These are phyloP conservation scores for Candida montana DNA, from an alignment of 805 yeast species.

Conservation along the genomic window DNA sequence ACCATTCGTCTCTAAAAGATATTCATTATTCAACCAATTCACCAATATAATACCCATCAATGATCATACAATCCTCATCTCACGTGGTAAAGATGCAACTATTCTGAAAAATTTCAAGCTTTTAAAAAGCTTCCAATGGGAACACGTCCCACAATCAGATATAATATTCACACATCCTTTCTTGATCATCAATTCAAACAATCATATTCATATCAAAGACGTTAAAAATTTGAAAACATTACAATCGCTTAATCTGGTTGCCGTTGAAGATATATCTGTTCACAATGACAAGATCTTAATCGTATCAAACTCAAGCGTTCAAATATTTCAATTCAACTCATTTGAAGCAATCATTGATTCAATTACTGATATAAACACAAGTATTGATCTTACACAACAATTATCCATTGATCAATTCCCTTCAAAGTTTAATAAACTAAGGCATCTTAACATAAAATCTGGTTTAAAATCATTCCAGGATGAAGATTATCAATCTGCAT, in stretches of 20 bases:
- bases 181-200: constrained; percentile 9
- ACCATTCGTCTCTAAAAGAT: constrained; percentile 1
- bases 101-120: background rate
- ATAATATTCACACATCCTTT: constrained; percentile 5
- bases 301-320: background rate
- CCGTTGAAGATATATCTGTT: constrained; percentile 4
- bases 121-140: constrained; percentile 7
- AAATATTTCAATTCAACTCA: background rate
- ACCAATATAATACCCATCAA: background rate
- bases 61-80: constrained; percentile 1
- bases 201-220: constrained; percentile 33
- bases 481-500: constrained; percentile 31
- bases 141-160: constrained; percentile 1
- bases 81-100: constrained; percentile 7
- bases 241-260: constrained; percentile 27
- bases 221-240: constrained; percentile 31
- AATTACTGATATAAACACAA: background rate
- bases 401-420: constrained; percentile 24
- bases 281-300: background rate
- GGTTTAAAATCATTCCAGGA: constrained; percentile 31
- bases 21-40: constrained; percentile 3
- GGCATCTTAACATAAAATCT: constrained; percentile 39
- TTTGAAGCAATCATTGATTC: constrained; percentile 2
- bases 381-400: constrained; percentile 37
- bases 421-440: constrained; percentile 30